Evolutionary conservation across 768 basidiomycete genomes (phyloP).

Genomic region (Sarcodon sp.): DNA sequence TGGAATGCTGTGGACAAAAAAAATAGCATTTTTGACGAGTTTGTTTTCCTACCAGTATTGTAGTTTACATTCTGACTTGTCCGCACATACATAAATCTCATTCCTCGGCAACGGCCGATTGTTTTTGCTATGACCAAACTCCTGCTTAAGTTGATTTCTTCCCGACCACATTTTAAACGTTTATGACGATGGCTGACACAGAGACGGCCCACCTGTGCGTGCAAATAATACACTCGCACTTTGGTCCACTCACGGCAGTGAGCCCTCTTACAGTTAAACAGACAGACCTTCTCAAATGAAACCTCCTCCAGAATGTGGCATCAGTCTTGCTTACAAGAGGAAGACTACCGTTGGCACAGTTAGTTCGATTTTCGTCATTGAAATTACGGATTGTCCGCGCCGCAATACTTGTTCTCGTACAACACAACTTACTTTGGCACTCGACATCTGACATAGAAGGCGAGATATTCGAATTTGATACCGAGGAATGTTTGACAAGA

Average conservation of each 20-base stretch:
- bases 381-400: conserved; percentile 59
- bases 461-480: conserved; percentile 72
- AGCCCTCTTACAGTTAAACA: conserved; percentile 12
- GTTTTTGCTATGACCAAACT: no score
- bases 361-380: conserved; percentile 57
- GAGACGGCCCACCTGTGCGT: conserved; percentile 48
- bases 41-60: no score
- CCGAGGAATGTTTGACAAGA: conserved; percentile 71
- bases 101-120: no score
- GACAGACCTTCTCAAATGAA: neutral
- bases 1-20: no score
- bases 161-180: no score
- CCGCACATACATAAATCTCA: no score
- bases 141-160: no score
- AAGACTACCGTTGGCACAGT: conserved; percentile 57
- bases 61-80: no score
- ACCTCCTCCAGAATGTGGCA: conserved; percentile 46
- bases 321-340: conserved; percentile 68
- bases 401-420: conserved; percentile 66
- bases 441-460: conserved; percentile 57
- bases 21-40: no score
- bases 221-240: conserved; percentile 52
- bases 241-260: conserved; percentile 56
- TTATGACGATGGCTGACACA: conserved; percentile 41
- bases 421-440: conserved; percentile 90